phyloP scores from a whole-genome alignment of 1,284 basidiomycete species.

The Naganishia cerealis region DNA sequence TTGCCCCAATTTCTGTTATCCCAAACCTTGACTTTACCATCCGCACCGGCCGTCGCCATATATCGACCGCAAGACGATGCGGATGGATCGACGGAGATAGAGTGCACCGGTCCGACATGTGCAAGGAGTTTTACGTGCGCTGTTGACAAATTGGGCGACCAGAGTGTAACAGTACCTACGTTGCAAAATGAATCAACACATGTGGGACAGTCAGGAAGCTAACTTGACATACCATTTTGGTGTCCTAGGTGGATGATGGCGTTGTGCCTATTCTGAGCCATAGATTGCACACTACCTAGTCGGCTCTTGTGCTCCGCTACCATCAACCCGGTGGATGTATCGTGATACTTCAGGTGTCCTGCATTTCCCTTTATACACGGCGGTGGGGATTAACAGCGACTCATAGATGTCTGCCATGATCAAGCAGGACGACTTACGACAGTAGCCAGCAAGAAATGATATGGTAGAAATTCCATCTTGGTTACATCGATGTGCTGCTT shows the following conservation, averaged over 20 bases:
- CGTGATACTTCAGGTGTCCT: conserved; percentile 94
- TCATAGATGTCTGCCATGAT: neutral
- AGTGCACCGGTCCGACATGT: conserved; percentile 82
- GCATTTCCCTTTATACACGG: conserved; percentile 65
- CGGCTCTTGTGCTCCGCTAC: conserved; percentile 87
- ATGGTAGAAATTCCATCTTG: conserved; percentile 87
- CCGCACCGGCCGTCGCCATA: conserved; percentile 84
- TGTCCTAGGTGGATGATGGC: conserved; percentile 93
- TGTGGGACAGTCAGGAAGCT: neutral
- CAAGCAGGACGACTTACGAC: conserved; percentile 61
- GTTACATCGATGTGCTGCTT: conserved; percentile 82
- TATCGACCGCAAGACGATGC: conserved; percentile 75
- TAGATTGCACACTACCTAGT: conserved; percentile 77
- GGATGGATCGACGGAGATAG: conserved; percentile 74
- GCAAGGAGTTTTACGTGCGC: conserved; percentile 89
- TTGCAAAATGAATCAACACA: conserved; percentile 51
- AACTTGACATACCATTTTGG: conserved; percentile 62
- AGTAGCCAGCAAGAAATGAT: conserved; percentile 88
- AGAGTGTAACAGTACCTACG: conserved; percentile 72
- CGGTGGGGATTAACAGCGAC: neutral
- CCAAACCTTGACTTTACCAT: conserved; percentile 90
- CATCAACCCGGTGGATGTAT: conserved; percentile 88
- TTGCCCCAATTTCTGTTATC: conserved; percentile 93
- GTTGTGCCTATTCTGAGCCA: conserved; percentile 88
- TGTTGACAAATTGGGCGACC: conserved; percentile 90